phyloP scores from a whole-genome alignment of 306 rosid genomes.

The Cercis canadensis region DNA sequence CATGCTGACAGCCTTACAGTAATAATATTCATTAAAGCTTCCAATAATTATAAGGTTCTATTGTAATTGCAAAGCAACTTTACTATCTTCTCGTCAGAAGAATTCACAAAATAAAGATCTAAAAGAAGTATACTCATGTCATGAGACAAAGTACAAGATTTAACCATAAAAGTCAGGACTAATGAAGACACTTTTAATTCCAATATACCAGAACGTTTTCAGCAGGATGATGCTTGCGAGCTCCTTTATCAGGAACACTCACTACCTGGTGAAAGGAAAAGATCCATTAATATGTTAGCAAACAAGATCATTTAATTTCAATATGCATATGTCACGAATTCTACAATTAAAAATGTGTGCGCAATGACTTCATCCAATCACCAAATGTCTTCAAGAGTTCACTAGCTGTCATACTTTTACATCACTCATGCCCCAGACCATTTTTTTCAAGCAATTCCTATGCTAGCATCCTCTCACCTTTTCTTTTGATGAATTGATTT shows the following conservation, averaged over 20 bases:
- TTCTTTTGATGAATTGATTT: too few relatives aligned
- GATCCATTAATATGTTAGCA: constrained; percentile 8
- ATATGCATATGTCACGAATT: constrained; percentile 1
- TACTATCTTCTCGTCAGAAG: constrained; percentile 20
- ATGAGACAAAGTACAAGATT: background rate
- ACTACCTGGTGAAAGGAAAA: constrained; percentile 55
- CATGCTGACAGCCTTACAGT: background rate
- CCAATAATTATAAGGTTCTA: too few relatives aligned
- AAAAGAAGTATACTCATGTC: background rate
- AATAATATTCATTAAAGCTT: background rate
- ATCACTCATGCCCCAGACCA: background rate
- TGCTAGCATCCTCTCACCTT: too few relatives aligned
- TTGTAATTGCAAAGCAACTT: background rate
- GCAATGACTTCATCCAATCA: constrained; percentile 14
- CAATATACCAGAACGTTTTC: constrained; percentile 60
- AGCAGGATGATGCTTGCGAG: constrained; percentile 59
- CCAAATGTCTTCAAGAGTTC: background rate
- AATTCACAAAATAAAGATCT: background rate
- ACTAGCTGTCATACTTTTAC: background rate
- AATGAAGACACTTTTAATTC: constrained; percentile 15
- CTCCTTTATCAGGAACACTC: constrained; percentile 70
- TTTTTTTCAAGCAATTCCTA: too few relatives aligned
- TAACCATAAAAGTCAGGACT: constrained; percentile 21
- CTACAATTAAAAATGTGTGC: background rate
- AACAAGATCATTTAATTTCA: too few relatives aligned